A percentile compares a stretch with the other conserved stretches of the same genome.
Conservation (phyloP, 1,139 yeast genomes). For the Diutina siamensis region DNA sequence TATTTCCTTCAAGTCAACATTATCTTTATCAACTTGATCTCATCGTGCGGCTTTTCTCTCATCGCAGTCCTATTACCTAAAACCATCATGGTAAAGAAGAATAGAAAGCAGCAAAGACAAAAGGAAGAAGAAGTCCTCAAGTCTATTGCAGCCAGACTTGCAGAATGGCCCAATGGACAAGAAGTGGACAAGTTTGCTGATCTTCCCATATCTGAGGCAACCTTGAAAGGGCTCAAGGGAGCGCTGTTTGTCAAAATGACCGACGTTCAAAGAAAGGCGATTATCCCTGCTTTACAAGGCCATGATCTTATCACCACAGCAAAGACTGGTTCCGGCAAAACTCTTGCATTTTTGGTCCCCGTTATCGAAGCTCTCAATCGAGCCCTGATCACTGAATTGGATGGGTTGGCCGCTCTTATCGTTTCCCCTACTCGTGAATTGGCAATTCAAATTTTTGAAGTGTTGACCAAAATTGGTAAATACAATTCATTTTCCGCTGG, state of each 20-base stretch:
- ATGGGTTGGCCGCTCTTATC: slow-evolving; percentile 87
- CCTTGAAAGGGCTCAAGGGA: slow-evolving; percentile 63
- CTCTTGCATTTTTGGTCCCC: slow-evolving; percentile 85
- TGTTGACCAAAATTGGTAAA: slow-evolving; percentile 72
- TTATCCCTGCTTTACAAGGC: slow-evolving; percentile 69
- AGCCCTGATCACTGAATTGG: slow-evolving; percentile 73
- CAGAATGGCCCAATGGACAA: not conserved
- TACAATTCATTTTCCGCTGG: slow-evolving; percentile 83
- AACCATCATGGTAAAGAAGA: slow-evolving; percentile 9
- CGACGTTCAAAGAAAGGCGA: slow-evolving; percentile 74
- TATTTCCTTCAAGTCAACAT: too few species aligned
- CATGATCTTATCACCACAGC: slow-evolving; percentile 88
- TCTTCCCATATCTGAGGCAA: slow-evolving; percentile 59
- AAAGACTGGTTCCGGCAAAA: slow-evolving; percentile 93
- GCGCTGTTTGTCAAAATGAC: slow-evolving; percentile 67
- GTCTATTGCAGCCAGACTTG: not conserved
- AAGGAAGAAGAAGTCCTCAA: slow-evolving; percentile 35
- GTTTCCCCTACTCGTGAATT: slow-evolving; percentile 91
- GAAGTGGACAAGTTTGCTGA: slow-evolving; percentile 35
- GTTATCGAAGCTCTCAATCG: slow-evolving; percentile 61
- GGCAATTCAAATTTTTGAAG: slow-evolving; percentile 91
- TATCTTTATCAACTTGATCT: too few species aligned
- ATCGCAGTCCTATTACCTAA: not conserved
- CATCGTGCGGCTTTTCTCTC: not conserved
- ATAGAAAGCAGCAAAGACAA: slow-evolving; percentile 16